These are phyloP conservation scores for Talaromyces proteolyticus DNA, from an alignment of 495 filamentous ascomycete species.

Conservation along the genomic window DNA sequence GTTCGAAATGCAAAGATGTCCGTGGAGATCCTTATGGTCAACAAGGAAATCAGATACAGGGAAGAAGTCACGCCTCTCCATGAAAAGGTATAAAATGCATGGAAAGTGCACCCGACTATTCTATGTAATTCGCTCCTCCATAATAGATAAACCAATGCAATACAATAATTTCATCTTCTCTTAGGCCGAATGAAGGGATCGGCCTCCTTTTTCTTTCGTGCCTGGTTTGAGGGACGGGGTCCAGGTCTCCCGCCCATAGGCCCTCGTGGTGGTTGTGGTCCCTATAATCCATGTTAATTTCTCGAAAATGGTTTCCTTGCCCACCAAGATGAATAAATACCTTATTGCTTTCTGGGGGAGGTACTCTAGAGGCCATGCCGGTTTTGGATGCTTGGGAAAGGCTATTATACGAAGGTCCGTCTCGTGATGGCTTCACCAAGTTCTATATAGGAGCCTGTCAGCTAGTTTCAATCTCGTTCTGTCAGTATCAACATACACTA, in stretches of 20 bases:
- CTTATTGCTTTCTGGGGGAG: neutral
- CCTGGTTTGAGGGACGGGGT: constrained; percentile 25
- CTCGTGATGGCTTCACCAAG: constrained; percentile 34
- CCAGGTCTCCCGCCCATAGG: neutral
- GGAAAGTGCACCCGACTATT: neutral
- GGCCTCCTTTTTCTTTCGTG: constrained; percentile 40
- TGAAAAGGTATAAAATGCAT: neutral
- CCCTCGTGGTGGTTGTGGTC: constrained; percentile 5
- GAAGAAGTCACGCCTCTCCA: too few relatives aligned
- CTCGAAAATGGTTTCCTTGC: neutral
- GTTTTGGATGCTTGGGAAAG: constrained; percentile 8
- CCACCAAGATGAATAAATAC: neutral
- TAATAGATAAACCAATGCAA: neutral
- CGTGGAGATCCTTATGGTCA: too few relatives aligned
- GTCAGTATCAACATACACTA: constrained; percentile 19
- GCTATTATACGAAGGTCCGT: constrained; percentile 24
- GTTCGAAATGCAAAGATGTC: neutral
- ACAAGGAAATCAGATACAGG: neutral
- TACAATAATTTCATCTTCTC: constrained; percentile 16
- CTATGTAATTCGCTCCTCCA: neutral
- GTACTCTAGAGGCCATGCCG: constrained; percentile 5
- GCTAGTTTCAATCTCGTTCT: neutral
- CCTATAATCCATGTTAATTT: neutral
- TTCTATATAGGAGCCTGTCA: constrained; percentile 16
- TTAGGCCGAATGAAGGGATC: constrained; percentile 51